Evolutionary conservation across 345 rosid genomes (phyloP).

Genomic region (Gossypium thurberi): DNA sequence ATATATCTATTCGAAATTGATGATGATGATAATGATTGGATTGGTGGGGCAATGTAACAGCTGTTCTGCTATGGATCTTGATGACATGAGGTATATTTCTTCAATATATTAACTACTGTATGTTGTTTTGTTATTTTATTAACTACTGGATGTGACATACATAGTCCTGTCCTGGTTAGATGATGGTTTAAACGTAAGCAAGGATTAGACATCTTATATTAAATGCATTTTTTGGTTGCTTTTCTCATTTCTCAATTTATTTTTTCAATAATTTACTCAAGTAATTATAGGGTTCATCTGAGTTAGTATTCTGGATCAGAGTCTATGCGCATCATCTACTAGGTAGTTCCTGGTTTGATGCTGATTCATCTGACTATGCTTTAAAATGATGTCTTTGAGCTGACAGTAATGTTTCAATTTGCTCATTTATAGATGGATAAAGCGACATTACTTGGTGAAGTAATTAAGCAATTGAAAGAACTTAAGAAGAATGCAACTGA

Average conservation of each 20-base stretch:
- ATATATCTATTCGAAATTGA: neutral
- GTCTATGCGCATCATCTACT: neutral
- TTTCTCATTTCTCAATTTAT: neutral
- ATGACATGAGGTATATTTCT: slow-evolving; percentile 5
- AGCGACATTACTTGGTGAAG: slow-evolving; percentile 65
- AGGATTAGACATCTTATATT: slow-evolving; percentile 2
- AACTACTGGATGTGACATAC: neutral
- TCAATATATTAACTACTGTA: neutral
- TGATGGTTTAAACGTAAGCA: slow-evolving; percentile 11
- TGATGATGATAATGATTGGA: neutral
- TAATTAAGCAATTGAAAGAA: slow-evolving; percentile 42
- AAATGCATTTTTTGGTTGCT: neutral
- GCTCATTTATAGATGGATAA: slow-evolving; percentile 57
- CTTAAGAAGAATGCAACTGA: slow-evolving; percentile 40
- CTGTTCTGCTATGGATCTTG: slow-evolving; percentile 3
- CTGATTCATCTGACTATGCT: neutral
- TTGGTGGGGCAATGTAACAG: slow-evolving; percentile 6
- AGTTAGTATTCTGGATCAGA: neutral
- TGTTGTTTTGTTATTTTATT: neutral
- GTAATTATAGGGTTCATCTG: slow-evolving; percentile 4
- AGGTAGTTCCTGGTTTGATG: neutral
- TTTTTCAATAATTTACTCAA: slow-evolving; percentile 2
- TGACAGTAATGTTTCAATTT: neutral
- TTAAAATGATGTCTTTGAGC: neutral
- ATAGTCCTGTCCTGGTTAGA: slow-evolving; percentile 7